A percentile compares a stretch with the other conserved stretches of the same genome.
phyloP scores from a whole-genome alignment of 257 asterid species.

The Nicotiana tomentosiformis region DNA sequence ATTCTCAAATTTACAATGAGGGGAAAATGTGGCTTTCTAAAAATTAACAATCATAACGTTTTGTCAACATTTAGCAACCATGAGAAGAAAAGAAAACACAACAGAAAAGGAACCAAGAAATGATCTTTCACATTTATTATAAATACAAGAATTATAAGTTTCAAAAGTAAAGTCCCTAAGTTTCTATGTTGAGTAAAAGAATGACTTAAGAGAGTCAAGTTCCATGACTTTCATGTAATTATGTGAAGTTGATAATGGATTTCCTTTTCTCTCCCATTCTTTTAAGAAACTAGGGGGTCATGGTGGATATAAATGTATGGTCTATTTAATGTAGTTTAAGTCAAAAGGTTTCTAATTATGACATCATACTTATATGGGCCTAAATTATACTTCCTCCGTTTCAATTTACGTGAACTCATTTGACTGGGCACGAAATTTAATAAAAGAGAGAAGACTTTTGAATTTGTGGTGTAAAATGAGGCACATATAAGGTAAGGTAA shows the following conservation, averaged over 20 bases:
- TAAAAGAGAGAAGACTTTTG: too few species aligned
- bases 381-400: neutral
- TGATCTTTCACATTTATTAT: neutral
- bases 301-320: neutral
- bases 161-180: neutral
- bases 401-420: too few species aligned
- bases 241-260: neutral
- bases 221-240: neutral
- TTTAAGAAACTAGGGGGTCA: neutral
- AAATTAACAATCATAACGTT: neutral
- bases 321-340: slow-evolving; percentile 9
- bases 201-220: neutral
- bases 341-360: slow-evolving; percentile 21
- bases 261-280: neutral
- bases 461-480: too few species aligned
- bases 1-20: neutral
- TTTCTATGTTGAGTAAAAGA: neutral
- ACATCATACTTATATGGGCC: slow-evolving; percentile 19
- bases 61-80: neutral
- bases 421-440: too few species aligned
- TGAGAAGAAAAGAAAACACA: neutral
- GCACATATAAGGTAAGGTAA: too few species aligned
- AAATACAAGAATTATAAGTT: neutral
- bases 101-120: neutral
- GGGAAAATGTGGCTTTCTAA: neutral